These are phyloP conservation scores for Mycena capillaripes DNA, from an alignment of 768 basidiomycete species.

Conservation along the genomic window DNA sequence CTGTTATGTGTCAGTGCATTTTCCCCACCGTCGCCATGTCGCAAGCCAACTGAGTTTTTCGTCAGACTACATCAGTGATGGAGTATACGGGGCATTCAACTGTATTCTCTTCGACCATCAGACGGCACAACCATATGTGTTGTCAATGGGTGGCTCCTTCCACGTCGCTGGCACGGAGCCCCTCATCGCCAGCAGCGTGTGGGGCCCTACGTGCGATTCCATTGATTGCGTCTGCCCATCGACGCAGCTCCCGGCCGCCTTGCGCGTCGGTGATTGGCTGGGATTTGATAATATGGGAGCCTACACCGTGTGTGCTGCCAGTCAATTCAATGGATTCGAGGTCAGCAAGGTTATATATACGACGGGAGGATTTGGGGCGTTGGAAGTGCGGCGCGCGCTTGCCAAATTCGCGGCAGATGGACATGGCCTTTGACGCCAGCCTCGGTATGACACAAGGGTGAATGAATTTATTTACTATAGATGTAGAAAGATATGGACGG, in stretches of 20 bases:
- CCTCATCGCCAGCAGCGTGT: constrained; percentile 76
- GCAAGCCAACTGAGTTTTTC: constrained; percentile 23
- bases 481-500: not conserved
- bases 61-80: constrained; percentile 99
- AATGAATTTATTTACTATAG: not conserved
- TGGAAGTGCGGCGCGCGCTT: constrained; percentile 27
- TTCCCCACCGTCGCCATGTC: constrained; percentile 45
- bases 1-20: constrained; percentile 90
- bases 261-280: constrained; percentile 97
- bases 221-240: constrained; percentile 90
- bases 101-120: constrained; percentile 99
- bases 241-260: constrained; percentile 71
- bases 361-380: constrained; percentile 13
- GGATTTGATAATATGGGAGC: constrained; percentile 98
- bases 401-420: constrained; percentile 23
- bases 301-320: constrained; percentile 96
- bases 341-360: constrained; percentile 77
- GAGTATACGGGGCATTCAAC: constrained; percentile 97
- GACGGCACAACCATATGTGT: constrained; percentile 85
- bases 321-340: constrained; percentile 94
- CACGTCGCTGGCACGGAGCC: constrained; percentile 56
- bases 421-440: constrained; percentile 2
- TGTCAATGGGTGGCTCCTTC: constrained; percentile 79
- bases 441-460: not conserved
- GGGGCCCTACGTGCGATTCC: constrained; percentile 99